Evolutionary conservation across 495 filamentous ascomycete genomes (phyloP).

Genomic region (Xanthoparmelia taractica): DNA sequence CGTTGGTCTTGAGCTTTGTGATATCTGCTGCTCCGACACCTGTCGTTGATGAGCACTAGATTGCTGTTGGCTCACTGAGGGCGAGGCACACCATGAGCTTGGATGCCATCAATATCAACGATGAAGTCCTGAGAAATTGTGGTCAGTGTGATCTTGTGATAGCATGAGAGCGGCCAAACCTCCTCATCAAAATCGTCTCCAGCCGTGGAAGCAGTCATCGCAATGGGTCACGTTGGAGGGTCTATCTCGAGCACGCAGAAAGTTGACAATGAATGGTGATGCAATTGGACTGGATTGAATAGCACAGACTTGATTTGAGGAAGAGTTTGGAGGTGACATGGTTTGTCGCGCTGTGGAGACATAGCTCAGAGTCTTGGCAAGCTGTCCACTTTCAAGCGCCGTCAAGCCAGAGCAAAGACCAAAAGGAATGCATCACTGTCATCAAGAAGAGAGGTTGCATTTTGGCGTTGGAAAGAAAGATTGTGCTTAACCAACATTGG

Average conservation of each 20-base stretch:
- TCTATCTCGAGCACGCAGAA: neutral
- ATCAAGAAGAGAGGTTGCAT: neutral
- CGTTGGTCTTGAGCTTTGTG: slow-evolving; percentile 61
- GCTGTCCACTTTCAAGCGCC: neutral
- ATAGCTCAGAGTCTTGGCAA: neutral
- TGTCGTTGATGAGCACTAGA: slow-evolving; percentile 25
- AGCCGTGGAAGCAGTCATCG: slow-evolving; percentile 33
- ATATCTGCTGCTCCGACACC: slow-evolving; percentile 69
- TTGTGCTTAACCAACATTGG: slow-evolving; percentile 13
- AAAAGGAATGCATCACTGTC: neutral
- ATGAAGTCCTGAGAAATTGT: slow-evolving; percentile 44
- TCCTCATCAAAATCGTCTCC: slow-evolving; percentile 51
- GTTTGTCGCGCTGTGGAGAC: slow-evolving; percentile 1
- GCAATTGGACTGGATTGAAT: neutral
- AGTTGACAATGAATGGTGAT: neutral
- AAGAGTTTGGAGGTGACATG: neutral
- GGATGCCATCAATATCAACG: slow-evolving; percentile 66
- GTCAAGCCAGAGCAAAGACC: neutral
- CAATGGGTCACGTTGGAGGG: neutral
- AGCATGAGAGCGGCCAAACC: slow-evolving; percentile 29
- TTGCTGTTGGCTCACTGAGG: neutral
- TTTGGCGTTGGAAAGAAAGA: slow-evolving; percentile 1
- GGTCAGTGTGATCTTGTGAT: neutral
- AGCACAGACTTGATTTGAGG: neutral
- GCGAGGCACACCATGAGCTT: slow-evolving; percentile 54